Evolutionary conservation across 148 eudicot species (phyloP).

Genomic region (Spergularia marina): DNA sequence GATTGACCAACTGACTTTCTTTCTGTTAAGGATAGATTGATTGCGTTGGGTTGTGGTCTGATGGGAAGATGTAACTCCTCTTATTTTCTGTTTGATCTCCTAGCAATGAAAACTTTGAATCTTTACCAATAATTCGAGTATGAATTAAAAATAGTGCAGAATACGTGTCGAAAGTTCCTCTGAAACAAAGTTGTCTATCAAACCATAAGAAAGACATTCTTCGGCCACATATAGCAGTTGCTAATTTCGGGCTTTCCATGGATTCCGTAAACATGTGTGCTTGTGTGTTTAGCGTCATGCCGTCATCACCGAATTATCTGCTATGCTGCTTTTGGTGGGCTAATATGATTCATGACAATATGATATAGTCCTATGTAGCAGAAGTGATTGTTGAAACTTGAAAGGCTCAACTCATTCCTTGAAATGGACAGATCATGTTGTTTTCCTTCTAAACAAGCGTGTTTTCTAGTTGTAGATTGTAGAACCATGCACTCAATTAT

Average conservation of each 20-base stretch:
- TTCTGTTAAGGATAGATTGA: background rate
- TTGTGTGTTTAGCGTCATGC: background rate
- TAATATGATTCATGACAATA: background rate
- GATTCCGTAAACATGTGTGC: background rate
- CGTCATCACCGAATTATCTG: background rate
- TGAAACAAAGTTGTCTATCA: background rate
- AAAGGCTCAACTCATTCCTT: conserved; percentile 17
- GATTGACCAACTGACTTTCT: background rate
- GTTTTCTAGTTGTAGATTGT: conserved; percentile 40
- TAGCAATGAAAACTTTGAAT: background rate
- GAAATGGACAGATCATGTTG: conserved; percentile 31
- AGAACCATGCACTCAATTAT: conserved; percentile 57
- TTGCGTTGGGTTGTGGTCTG: background rate
- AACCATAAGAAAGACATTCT: conserved; percentile 11
- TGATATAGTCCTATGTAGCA: background rate
- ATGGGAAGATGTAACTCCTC: background rate
- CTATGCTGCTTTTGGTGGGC: conserved; percentile 8
- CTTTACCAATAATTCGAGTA: background rate
- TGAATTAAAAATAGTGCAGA: background rate
- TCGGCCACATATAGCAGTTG: background rate
- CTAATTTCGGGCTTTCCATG: background rate
- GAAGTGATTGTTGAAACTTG: background rate
- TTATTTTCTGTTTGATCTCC: background rate
- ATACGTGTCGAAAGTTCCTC: background rate
- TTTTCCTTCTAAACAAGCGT: conserved; percentile 37